Conservation (phyloP, 352 stramenopile species). For the Pythium insidiosum region DNA sequence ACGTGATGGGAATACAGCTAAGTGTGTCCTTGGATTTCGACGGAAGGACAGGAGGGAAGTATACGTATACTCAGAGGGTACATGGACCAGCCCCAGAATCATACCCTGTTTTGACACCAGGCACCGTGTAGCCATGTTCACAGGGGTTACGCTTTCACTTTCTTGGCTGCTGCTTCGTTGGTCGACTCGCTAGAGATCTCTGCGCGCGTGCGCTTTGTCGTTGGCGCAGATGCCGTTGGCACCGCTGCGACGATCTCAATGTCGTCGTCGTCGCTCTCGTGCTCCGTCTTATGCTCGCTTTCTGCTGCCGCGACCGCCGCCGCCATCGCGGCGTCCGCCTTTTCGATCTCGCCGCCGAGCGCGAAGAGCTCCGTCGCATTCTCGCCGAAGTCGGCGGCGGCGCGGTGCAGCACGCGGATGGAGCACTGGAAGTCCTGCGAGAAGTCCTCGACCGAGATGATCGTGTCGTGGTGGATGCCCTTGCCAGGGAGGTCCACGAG, state of each 20-base stretch:
- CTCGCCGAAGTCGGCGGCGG: constrained; percentile 55
- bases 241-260: constrained; percentile 20
- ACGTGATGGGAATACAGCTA: too few species aligned
- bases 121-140: too few species aligned
- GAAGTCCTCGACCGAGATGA: constrained; percentile 94
- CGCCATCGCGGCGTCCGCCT: constrained; percentile 28
- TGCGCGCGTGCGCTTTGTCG: constrained; percentile 3
- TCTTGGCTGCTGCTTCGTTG: constrained; percentile 1
- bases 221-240: neutral
- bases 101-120: too few species aligned
- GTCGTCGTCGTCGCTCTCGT: constrained; percentile 28
- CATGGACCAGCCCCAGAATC: too few species aligned
- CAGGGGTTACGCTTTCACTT: constrained; percentile 1
- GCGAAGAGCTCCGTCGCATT: constrained; percentile 67
- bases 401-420: constrained; percentile 68
- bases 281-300: constrained; percentile 22
- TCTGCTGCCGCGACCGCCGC: constrained; percentile 7
- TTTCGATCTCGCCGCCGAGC: constrained; percentile 54
- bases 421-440: constrained; percentile 90
- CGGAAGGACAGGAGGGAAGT: too few species aligned
- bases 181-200: constrained; percentile 6
- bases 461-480: constrained; percentile 89
- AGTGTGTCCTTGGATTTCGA: too few species aligned
- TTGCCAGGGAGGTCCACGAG: constrained; percentile 85
- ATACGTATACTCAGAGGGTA: too few species aligned